A percentile compares a stretch with the other conserved stretches of the same genome.
Conservation (phyloP, 2,329 filamentous ascomycete genomes). For the Epicoccum nigrum region DNA sequence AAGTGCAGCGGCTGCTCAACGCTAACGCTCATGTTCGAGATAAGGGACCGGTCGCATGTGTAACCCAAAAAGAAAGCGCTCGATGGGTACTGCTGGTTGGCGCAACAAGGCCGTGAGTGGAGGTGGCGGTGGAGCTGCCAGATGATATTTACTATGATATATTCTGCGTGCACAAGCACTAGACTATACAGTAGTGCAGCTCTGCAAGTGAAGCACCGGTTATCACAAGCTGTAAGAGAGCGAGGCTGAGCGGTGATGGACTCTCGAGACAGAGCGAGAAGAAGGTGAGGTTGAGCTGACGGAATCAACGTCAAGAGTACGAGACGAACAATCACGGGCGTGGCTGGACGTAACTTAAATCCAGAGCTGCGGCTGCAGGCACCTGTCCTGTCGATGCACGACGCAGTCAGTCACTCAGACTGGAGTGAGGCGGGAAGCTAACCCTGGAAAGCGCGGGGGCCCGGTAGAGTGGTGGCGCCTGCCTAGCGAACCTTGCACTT, state of each 20-base stretch:
- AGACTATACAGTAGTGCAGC: background rate
- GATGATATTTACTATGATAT: too few relatives aligned
- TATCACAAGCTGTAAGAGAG: background rate
- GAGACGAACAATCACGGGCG: slow-evolving; percentile 19
- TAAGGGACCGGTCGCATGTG: slow-evolving; percentile 9
- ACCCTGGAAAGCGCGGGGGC: slow-evolving; percentile 14
- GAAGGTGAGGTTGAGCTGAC: background rate
- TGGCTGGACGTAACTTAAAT: slow-evolving; percentile 30
- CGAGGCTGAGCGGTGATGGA: slow-evolving; percentile 1
- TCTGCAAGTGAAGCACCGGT: background rate
- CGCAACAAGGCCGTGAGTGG: background rate
- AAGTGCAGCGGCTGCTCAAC: slow-evolving; percentile 49
- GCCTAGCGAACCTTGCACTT: slow-evolving; percentile 13
- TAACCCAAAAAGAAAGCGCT: slow-evolving; percentile 3
- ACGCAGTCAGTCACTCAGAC: slow-evolving; percentile 8
- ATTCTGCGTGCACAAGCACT: background rate
- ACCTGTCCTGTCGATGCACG: slow-evolving; percentile 21
- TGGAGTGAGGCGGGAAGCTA: slow-evolving; percentile 36
- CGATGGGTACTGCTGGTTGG: background rate
- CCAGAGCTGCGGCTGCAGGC: slow-evolving; percentile 33
- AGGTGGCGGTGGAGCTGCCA: too few relatives aligned
- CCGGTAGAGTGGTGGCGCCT: slow-evolving; percentile 16
- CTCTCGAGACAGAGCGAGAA: background rate
- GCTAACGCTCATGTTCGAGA: slow-evolving; percentile 48
- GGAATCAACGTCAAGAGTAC: background rate